A percentile compares a stretch with the other conserved stretches of the same genome.
Evolutionary conservation across 2,329 filamentous ascomycete species (phyloP).

Genomic region (Cytospora mali): DNA sequence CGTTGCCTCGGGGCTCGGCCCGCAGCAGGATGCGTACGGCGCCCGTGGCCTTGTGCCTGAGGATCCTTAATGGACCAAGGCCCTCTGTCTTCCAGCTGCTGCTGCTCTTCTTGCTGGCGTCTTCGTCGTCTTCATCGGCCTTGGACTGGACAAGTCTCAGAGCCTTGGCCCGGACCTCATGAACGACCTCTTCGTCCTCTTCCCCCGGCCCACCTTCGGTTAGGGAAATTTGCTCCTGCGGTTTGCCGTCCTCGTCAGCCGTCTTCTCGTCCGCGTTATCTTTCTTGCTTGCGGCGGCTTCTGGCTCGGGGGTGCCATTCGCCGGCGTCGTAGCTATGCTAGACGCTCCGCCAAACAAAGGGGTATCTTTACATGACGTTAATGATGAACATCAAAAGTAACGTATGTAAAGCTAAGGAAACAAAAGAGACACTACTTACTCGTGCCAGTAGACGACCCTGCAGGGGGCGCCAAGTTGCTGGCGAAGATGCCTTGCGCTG

Average conservation of each 20-base stretch:
- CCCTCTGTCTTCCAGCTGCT: slow-evolving; percentile 71
- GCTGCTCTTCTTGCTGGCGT: slow-evolving; percentile 48
- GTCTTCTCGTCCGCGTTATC: slow-evolving; percentile 43
- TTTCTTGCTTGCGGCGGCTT: slow-evolving; percentile 44
- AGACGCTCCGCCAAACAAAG: slow-evolving; percentile 60
- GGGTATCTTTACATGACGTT: slow-evolving; percentile 56
- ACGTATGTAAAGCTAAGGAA: slow-evolving; percentile 23
- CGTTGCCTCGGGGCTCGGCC: slow-evolving; percentile 72
- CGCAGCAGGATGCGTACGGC: slow-evolving; percentile 70
- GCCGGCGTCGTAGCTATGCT: slow-evolving; percentile 64
- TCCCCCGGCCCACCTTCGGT: slow-evolving; percentile 68
- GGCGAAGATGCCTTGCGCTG: slow-evolving; percentile 37
- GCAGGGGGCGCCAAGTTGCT: slow-evolving; percentile 24
- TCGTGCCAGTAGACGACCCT: slow-evolving; percentile 45
- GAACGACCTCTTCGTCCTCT: slow-evolving; percentile 70
- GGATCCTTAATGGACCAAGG: slow-evolving; percentile 69
- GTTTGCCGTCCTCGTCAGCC: slow-evolving; percentile 59
- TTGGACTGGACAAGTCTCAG: slow-evolving; percentile 59
- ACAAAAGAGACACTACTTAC: slow-evolving; percentile 39
- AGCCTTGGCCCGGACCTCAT: slow-evolving; percentile 72
- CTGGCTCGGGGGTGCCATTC: slow-evolving; percentile 60
- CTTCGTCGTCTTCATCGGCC: slow-evolving; percentile 47
- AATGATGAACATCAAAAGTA: slow-evolving; percentile 33
- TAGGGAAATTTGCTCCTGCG: slow-evolving; percentile 66
- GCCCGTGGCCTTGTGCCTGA: slow-evolving; percentile 72